A percentile compares a stretch with the other conserved stretches of the same genome.
phyloP scores from a whole-genome alignment of 495 filamentous ascomycete species.

The Xylaria scruposa region DNA sequence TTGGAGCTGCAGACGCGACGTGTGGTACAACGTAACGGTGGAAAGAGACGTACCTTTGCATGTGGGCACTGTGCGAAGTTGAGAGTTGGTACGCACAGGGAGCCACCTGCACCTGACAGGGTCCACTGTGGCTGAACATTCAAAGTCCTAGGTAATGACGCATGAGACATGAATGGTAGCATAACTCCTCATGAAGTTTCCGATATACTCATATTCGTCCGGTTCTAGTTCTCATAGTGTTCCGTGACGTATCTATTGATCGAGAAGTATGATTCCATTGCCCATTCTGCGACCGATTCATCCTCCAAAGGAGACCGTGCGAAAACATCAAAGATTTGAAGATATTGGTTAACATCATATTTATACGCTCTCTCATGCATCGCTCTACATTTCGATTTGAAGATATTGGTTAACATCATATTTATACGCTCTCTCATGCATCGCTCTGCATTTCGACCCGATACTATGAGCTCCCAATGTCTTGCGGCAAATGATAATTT shows the following conservation, averaged over 20 bases:
- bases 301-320: too few relatives aligned
- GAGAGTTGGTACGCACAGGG: neutral
- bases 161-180: neutral
- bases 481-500: too few relatives aligned
- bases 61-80: constrained; percentile 18
- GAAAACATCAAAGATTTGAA: too few relatives aligned
- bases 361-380: neutral
- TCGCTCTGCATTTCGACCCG: too few relatives aligned
- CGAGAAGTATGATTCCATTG: neutral
- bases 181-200: too few relatives aligned
- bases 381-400: too few relatives aligned
- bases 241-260: neutral
- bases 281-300: neutral
- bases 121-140: constrained; percentile 3
- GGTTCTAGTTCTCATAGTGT: neutral
- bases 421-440: neutral
- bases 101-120: neutral
- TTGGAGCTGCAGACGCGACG: constrained; percentile 27
- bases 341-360: neutral
- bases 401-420: neutral
- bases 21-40: neutral
- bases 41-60: neutral
- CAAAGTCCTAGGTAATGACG: too few relatives aligned
- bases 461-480: neutral
- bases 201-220: neutral